Base-by-base conservation (phyloP, 2,329 filamentous ascomycete species). In the Aspergillaceae sp. region DNA sequence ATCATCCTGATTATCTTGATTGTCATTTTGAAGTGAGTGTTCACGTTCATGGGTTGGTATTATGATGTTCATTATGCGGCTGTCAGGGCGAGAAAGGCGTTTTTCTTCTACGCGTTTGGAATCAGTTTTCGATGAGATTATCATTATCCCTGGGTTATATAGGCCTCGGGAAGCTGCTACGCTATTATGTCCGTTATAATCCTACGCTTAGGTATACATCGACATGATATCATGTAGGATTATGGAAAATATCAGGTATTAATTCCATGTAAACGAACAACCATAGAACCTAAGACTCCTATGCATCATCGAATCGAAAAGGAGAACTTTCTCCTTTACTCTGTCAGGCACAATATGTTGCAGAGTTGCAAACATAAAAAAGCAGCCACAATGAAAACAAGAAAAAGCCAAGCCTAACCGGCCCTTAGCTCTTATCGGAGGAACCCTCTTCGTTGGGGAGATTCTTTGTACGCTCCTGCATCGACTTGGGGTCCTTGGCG, bases 1-100 rank as follows among this genome's bases (percentile, higher is more conserved):
- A 78, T 94, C 43, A 76, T 95, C 7, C 68, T 96, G 57, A 76
- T 95, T 4, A 69, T 96, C 57, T 66, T 95, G 58, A 94, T 96
- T 69, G 79, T 85, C 27, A 79, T 94, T 40, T 64, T 90, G 68
- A 92, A 92, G 69, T 90, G 68, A 66, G 56, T 49, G 6, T 45
- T 26, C 42, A 38, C 48, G 27, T 44, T 48, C 46, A 42, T 34
- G 48, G 43, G 8, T n/a, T 34, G 33, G 9, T 35, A 26, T 37
- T 45, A 41, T 36, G 3, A 19, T 8, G 11, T 7, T n/a, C 44
- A 4, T 36, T 36, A 36, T n/a, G 10, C 19, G 34, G 26, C 26
- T 36, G n/a, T 7, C n/a, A 19, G 19, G 2, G 34, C n/a, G 34
- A 7, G 34, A 11, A 19, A 3, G 34, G 34, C 34, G 34, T 36